A percentile compares a stretch with the other conserved stretches of the same genome.
Conservation (phyloP, 75 land plant genomes). For the Sequoia sempervirens region DNA sequence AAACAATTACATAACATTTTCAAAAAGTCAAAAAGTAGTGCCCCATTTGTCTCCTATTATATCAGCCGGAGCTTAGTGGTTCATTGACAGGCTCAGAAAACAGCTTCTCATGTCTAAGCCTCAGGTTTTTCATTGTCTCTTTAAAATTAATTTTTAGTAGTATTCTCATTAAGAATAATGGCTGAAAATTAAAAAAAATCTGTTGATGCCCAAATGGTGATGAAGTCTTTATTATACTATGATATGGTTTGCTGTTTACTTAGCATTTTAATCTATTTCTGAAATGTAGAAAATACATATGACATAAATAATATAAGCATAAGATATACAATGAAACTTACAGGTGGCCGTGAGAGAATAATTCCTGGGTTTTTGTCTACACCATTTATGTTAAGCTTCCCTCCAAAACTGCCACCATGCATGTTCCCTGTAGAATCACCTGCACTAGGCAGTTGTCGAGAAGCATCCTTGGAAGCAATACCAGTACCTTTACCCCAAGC, state of each 20-base stretch:
- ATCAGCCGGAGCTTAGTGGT: not conserved
- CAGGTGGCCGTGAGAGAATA: not conserved
- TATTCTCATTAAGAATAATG: not conserved
- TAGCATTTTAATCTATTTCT: too few relatives aligned
- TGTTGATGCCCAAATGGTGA: not conserved
- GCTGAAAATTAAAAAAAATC: not conserved
- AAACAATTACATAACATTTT: not conserved
- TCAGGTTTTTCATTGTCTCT: not conserved
- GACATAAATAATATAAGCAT: not conserved
- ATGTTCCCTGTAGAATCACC: not conserved
- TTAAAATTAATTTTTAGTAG: not conserved
- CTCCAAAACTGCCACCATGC: slow-evolving; percentile 1
- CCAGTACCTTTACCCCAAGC: slow-evolving; percentile 22
- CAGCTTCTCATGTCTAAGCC: not conserved
- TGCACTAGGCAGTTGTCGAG: not conserved
- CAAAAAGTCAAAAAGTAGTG: not conserved
- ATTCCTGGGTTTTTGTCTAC: slow-evolving; percentile 5
- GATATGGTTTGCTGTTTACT: too few relatives aligned
- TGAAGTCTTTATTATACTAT: not conserved
- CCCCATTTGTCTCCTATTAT: not conserved
- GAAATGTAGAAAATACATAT: not conserved
- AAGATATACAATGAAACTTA: not conserved
- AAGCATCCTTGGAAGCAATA: slow-evolving; percentile 7
- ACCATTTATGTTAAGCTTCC: slow-evolving; percentile 4
- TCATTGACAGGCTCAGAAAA: not conserved